These are phyloP conservation scores for Copromyces sp. DNA, from an alignment of 495 filamentous ascomycete species.

Conservation along the genomic window DNA sequence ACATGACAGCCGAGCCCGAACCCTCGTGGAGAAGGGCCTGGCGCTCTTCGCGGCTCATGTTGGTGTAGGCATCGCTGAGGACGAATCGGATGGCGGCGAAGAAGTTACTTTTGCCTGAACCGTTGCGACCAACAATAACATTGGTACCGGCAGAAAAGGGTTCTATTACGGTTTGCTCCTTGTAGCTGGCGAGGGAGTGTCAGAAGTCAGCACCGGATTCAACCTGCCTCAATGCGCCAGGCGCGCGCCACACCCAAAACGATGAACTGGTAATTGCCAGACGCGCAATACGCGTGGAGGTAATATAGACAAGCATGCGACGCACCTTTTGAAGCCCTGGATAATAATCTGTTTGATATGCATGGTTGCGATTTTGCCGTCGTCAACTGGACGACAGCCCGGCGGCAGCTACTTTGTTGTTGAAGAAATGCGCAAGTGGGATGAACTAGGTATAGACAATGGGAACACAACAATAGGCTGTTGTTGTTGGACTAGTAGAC, in stretches of 20 bases:
- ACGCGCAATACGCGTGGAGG: background rate
- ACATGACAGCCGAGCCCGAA: constrained; percentile 95
- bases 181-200: constrained; percentile 57
- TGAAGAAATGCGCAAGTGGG: background rate
- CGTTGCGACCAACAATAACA: constrained; percentile 98
- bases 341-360: constrained; percentile 99
- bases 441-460: background rate
- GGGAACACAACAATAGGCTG: background rate
- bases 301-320: background rate
- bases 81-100: constrained; percentile 99
- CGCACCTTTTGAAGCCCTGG: constrained; percentile 97
- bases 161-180: constrained; percentile 97
- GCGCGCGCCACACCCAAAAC: background rate
- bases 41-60: constrained; percentile 92
- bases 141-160: constrained; percentile 97
- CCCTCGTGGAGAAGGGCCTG: constrained; percentile 94
- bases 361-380: constrained; percentile 48
- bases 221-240: background rate
- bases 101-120: constrained; percentile 99
- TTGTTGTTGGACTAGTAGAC: background rate
- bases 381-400: constrained; percentile 21
- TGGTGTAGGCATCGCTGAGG: constrained; percentile 92
- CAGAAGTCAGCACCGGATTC: constrained; percentile 11
- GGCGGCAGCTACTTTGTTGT: background rate
- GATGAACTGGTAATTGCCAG: background rate